A percentile compares a stretch with the other conserved stretches of the same genome.
Evolutionary conservation across 176 grass and related monocot species (phyloP).

Genomic region (Avena eriantha): DNA sequence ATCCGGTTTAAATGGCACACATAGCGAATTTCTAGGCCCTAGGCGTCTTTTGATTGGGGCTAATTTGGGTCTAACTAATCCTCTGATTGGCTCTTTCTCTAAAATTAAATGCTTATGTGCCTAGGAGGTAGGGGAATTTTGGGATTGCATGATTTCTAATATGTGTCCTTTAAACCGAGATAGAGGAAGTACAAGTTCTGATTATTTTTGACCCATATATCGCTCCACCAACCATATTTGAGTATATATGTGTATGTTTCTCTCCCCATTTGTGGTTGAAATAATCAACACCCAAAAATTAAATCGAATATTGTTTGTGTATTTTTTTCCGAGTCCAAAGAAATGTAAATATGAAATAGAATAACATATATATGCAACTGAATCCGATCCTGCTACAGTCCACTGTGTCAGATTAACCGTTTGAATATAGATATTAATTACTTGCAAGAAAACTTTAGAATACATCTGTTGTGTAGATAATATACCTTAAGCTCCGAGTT

Average conservation of each 20-base stretch:
- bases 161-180: too few relatives aligned
- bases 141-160: too few relatives aligned
- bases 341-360: background rate
- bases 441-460: background rate
- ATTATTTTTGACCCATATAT: background rate
- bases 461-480: background rate
- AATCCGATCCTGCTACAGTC: background rate
- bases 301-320: background rate
- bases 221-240: background rate
- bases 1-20: too few relatives aligned
- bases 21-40: too few relatives aligned
- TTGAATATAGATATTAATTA: background rate
- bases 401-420: background rate
- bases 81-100: too few relatives aligned
- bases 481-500: conserved; percentile 66
- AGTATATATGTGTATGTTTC: background rate
- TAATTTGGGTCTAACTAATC: too few relatives aligned
- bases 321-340: background rate
- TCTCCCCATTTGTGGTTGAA: background rate
- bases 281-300: background rate
- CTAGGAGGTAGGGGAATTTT: too few relatives aligned
- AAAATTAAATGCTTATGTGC: too few relatives aligned
- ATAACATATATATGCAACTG: background rate
- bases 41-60: too few relatives aligned
- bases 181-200: too few relatives aligned